These are phyloP conservation scores for Wickerhamiella cacticola DNA, from an alignment of 805 yeast genomes.

Conservation along the genomic window DNA sequence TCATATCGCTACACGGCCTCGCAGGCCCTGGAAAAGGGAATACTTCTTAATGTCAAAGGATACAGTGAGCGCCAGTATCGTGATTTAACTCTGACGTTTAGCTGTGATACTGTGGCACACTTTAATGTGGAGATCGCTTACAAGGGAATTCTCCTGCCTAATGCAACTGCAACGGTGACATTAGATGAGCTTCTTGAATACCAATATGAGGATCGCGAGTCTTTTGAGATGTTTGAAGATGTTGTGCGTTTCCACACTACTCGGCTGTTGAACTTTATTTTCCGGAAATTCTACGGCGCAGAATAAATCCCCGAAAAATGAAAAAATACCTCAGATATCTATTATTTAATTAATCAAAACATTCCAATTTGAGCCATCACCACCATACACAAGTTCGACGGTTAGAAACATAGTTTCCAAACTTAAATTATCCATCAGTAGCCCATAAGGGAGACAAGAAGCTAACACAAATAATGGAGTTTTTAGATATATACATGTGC, in stretches of 20 bases:
- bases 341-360: no score
- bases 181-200: conserved; percentile 59
- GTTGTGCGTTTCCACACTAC: conserved; percentile 60
- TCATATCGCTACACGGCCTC: conserved; percentile 66
- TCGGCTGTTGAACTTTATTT: conserved; percentile 53
- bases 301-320: no score
- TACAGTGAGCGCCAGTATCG: conserved; percentile 39
- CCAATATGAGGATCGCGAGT: conserved; percentile 56
- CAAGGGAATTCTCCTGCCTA: conserved; percentile 49
- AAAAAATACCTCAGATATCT: no score
- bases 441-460: no score
- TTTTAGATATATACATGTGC: conserved; percentile 6
- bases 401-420: no score
- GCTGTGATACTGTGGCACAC: conserved; percentile 60
- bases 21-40: conserved; percentile 59
- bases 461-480: no score
- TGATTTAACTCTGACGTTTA: conserved; percentile 60
- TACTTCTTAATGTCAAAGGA: conserved; percentile 50
- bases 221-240: conserved; percentile 50
- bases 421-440: no score
- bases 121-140: conserved; percentile 65
- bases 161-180: conserved; percentile 40
- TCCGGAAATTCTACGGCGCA: conserved; percentile 60
- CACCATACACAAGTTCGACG: no score
- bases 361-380: no score